phyloP scores from a whole-genome alignment of 129 eudicot species.

The Chrysanthemum lavandulifolium region DNA sequence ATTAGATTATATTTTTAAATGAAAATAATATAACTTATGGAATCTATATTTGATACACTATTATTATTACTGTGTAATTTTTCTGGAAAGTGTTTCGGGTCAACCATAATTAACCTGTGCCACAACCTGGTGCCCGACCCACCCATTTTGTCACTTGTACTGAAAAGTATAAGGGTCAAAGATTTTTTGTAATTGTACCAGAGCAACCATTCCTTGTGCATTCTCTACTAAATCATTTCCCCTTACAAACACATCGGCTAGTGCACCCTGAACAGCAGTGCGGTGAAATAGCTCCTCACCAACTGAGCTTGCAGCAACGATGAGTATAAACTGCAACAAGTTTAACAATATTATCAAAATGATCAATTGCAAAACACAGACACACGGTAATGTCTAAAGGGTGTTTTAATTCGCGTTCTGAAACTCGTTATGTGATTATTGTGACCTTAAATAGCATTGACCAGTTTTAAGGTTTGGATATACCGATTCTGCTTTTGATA shows the following conservation, averaged over 20 bases:
- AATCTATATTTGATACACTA: too few species aligned
- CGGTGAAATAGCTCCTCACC: constrained; percentile 99
- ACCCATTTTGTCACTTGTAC: neutral
- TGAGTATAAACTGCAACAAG: constrained; percentile 71
- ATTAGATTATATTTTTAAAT: too few species aligned
- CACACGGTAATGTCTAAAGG: neutral
- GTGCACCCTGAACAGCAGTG: constrained; percentile 97
- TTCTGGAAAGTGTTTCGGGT: neutral
- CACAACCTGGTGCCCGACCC: neutral
- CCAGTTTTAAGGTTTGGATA: too few species aligned
- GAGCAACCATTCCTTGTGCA: constrained; percentile 84
- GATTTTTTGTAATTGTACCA: constrained; percentile 44
- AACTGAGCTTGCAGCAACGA: constrained; percentile 96
- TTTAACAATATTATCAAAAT: constrained; percentile 11
- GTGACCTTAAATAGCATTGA: too few species aligned
- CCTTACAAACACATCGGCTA: constrained; percentile 75
- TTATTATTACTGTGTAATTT: too few species aligned
- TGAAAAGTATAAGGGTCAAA: neutral
- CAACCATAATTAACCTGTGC: neutral
- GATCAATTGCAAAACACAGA: neutral
- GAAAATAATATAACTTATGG: too few species aligned
- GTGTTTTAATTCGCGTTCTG: neutral
- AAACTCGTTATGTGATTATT: neutral
- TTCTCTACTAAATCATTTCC: constrained; percentile 65
- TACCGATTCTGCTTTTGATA: too few species aligned